These are phyloP conservation scores for Epicoccum nigrum DNA, from an alignment of 2,329 filamentous ascomycete genomes.

Conservation along the genomic window DNA sequence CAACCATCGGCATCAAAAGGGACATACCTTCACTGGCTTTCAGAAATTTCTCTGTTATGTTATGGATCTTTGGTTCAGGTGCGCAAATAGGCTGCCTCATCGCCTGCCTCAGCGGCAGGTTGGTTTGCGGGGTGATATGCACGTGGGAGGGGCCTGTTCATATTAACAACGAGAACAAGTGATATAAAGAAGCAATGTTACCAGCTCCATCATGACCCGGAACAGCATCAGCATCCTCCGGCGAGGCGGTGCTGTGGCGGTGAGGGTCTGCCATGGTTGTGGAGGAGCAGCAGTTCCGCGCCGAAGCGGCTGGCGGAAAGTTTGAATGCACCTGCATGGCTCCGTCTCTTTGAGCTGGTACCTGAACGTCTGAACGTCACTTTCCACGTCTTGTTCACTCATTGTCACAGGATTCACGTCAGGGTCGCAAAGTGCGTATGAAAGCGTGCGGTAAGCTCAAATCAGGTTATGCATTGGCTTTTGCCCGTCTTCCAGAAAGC, in stretches of 20 bases:
- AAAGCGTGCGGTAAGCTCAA: conserved; percentile 23
- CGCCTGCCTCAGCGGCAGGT: conserved; percentile 41
- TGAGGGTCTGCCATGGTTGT: conserved; percentile 43
- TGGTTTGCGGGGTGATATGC: conserved; percentile 20
- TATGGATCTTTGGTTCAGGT: conserved; percentile 50
- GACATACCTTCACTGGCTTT: conserved; percentile 57
- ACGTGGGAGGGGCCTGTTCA: conserved; percentile 22
- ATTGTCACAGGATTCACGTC: conserved; percentile 13
- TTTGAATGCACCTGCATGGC: conserved; percentile 17
- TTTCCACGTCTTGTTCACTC: not conserved
- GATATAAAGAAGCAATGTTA: conserved; percentile 1
- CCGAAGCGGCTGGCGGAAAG: conserved; percentile 34
- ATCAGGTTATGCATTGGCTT: conserved; percentile 39
- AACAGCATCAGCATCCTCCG: conserved; percentile 15
- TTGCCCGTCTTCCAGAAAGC: conserved; percentile 21
- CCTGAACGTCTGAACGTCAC: conserved; percentile 7
- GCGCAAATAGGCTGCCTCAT: conserved; percentile 24
- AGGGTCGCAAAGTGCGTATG: conserved; percentile 6
- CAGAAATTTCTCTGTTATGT: conserved; percentile 64
- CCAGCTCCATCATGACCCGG: conserved; percentile 24
- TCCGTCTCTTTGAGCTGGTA: conserved; percentile 11
- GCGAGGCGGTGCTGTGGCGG: conserved; percentile 32
- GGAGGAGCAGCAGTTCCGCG: conserved; percentile 39
- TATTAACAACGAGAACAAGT: conserved; percentile 1
- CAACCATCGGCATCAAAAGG: not conserved